Evolutionary conservation across 2,329 filamentous ascomycete genomes (phyloP).

Genomic region (Akanthomyces muscarius): DNA sequence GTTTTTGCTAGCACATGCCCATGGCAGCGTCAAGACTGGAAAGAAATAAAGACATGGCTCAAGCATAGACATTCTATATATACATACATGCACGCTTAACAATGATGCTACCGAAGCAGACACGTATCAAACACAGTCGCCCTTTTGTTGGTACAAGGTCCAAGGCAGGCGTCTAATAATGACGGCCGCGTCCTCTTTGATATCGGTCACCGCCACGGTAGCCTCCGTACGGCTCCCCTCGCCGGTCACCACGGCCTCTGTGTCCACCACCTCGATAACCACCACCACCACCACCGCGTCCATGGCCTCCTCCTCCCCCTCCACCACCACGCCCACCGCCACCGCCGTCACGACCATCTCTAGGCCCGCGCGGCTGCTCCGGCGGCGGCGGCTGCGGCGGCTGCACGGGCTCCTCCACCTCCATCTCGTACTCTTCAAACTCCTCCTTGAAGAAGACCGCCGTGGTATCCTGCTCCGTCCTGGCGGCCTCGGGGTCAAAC

Average conservation of each 20-base stretch:
- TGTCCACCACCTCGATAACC: conserved; percentile 16
- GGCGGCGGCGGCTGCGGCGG: conserved; percentile 29
- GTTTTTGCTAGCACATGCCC: background rate
- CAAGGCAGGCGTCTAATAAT: conserved; percentile 23
- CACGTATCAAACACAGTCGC: background rate
- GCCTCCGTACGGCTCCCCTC: conserved; percentile 33
- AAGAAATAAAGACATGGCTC: no score
- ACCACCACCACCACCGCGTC: conserved; percentile 22
- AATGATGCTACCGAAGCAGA: background rate
- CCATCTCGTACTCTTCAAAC: conserved; percentile 72
- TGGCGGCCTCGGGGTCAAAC: conserved; percentile 73
- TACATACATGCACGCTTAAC: background rate
- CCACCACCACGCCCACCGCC: conserved; percentile 16
- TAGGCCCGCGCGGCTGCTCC: conserved; percentile 18
- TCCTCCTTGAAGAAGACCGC: conserved; percentile 67
- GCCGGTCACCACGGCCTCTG: conserved; percentile 29
- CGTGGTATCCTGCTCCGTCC: conserved; percentile 65
- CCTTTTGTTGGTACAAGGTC: background rate
- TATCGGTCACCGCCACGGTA: conserved; percentile 34
- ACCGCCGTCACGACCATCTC: conserved; percentile 21
- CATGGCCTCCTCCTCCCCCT: conserved; percentile 18
- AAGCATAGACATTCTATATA: background rate
- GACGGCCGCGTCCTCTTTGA: conserved; percentile 32
- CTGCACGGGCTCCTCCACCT: conserved; percentile 63
- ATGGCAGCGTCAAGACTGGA: no score